Conservation (phyloP, 495 filamentous ascomycete species). For the Glutinoglossum americanum region DNA sequence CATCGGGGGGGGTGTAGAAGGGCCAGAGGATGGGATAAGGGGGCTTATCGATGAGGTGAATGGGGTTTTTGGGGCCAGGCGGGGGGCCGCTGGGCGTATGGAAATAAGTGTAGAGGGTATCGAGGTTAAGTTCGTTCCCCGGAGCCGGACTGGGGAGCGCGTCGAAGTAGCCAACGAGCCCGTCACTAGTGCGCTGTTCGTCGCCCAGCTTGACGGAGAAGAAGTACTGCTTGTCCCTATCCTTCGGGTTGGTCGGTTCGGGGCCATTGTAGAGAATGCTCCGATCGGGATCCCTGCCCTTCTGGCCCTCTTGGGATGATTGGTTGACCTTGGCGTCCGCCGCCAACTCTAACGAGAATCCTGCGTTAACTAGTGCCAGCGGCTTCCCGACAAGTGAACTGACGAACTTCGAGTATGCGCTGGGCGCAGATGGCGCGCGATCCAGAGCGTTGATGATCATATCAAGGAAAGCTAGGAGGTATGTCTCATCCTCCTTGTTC, state of each 20-base stretch:
- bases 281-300: too few relatives aligned
- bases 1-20: too few relatives aligned
- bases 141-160: background rate
- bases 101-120: constrained; percentile 17
- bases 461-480: constrained; percentile 18
- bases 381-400: constrained; percentile 7
- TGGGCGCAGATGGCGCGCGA: constrained; percentile 13
- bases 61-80: too few relatives aligned
- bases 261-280: background rate
- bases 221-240: background rate
- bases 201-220: background rate
- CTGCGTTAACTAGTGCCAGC: constrained; percentile 6
- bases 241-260: constrained; percentile 5
- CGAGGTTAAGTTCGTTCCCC: constrained; percentile 8
- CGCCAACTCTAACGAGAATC: constrained; percentile 5
- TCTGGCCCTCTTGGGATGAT: too few relatives aligned
- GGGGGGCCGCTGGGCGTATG: background rate
- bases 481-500: constrained; percentile 4
- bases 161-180: constrained; percentile 5
- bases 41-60: background rate
- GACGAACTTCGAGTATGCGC: constrained; percentile 18
- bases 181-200: constrained; percentile 1
- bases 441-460: constrained; percentile 17
- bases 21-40: too few relatives aligned
- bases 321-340: background rate